Conservation (phyloP, 441 rosid species). For the Jatropha multifida region DNA sequence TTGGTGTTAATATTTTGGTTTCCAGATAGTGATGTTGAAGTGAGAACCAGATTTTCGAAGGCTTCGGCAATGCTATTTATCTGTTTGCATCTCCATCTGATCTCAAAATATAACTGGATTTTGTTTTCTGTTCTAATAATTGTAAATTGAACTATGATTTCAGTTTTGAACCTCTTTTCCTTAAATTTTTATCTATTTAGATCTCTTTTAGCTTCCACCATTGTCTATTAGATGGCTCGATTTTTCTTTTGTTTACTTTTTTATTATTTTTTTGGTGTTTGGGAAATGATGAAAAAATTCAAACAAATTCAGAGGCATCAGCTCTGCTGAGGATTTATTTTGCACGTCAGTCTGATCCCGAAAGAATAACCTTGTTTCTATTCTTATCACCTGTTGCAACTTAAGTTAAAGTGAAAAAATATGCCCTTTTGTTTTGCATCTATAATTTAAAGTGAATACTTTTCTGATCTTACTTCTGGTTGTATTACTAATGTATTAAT, state of each 20-base stretch:
- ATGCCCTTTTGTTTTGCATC: background rate
- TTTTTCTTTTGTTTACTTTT: background rate
- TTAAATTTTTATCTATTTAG: background rate
- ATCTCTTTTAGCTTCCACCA: background rate
- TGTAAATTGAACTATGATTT: background rate
- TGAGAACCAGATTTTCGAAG: background rate
- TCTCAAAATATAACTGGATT: background rate
- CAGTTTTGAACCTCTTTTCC: background rate
- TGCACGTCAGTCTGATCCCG: constrained; percentile 33
- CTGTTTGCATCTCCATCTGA: background rate
- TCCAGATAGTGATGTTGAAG: background rate
- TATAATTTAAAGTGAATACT: background rate
- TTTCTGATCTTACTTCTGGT: background rate
- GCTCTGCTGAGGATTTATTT: constrained; percentile 22
- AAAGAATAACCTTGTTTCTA: too few species aligned
- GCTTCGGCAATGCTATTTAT: background rate
- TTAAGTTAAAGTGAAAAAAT: background rate
- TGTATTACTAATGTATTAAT: background rate
- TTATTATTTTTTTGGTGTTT: background rate
- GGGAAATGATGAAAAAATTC: constrained; percentile 22
- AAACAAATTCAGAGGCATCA: constrained; percentile 15
- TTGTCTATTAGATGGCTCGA: background rate
- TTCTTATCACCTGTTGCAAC: background rate
- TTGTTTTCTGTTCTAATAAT: background rate
- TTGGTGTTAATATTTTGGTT: background rate